Evolutionary conservation across 805 yeast genomes (phyloP).

Genomic region (Crinitomyces ghanaensis): DNA sequence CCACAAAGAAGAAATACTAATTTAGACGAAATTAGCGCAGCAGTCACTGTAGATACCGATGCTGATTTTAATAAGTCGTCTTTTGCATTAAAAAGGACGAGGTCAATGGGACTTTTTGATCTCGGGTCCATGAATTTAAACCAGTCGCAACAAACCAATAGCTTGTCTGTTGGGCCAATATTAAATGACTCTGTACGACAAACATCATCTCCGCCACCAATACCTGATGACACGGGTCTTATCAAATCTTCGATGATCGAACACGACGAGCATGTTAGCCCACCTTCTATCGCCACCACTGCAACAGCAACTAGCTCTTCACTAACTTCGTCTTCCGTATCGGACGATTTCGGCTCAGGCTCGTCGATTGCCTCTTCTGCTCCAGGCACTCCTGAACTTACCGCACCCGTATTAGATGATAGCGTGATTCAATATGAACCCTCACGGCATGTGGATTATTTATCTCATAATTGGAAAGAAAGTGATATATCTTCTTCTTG

Average conservation of each 20-base stretch:
- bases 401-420: conserved; percentile 43
- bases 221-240: neutral
- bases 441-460: conserved; percentile 82
- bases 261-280: neutral
- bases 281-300: neutral
- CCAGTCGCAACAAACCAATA: too few species aligned
- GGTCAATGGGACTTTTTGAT: conserved; percentile 72
- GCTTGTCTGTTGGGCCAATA: too few species aligned
- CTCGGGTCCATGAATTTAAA: too few species aligned
- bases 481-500: conserved; percentile 87
- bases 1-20: conserved; percentile 9
- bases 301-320: conserved; percentile 2
- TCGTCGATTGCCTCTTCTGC: conserved; percentile 14
- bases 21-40: conserved; percentile 30
- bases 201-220: too few species aligned
- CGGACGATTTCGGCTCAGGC: conserved; percentile 8
- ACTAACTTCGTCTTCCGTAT: neutral
- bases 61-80: conserved; percentile 62
- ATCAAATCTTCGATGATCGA: neutral
- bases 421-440: conserved; percentile 72
- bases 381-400: conserved; percentile 17
- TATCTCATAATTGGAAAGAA: conserved; percentile 94
- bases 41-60: conserved; percentile 52
- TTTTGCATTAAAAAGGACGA: conserved; percentile 66
- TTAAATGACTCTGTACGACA: too few species aligned